phyloP scores from a whole-genome alignment of 805 yeast species.

The Yarrowia sp. region DNA sequence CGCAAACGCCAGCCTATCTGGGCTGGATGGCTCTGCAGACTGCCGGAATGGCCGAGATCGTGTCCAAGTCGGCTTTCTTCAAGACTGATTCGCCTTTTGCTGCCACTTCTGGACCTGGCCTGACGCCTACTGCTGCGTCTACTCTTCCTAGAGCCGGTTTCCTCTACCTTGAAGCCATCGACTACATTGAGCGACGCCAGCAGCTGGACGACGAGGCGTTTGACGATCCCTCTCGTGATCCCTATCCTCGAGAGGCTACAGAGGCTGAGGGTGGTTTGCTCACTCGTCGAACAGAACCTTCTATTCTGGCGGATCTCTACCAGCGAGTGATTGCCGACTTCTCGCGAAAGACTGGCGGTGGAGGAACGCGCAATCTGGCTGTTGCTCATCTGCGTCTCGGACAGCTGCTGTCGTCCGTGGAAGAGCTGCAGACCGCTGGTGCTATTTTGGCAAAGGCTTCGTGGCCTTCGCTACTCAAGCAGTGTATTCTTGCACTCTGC shows the following conservation, averaged over 20 bases:
- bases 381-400: conserved; percentile 17
- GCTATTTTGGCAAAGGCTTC: background rate
- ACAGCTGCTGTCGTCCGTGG: background rate
- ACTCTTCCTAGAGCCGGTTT: conserved; percentile 13
- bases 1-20: conserved; percentile 32
- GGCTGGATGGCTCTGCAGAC: conserved; percentile 66
- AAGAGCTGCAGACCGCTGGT: conserved; percentile 15
- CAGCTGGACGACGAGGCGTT: background rate
- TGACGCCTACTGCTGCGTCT: conserved; percentile 1
- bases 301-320: background rate
- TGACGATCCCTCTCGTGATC: conserved; percentile 9
- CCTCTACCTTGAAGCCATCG: conserved; percentile 2
- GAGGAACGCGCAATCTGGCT: conserved; percentile 6
- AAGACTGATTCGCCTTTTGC: conserved; percentile 11
- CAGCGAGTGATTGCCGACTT: conserved; percentile 13
- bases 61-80: conserved; percentile 6
- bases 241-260: background rate
- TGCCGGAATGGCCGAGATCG: conserved; percentile 53
- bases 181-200: background rate
- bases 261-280: background rate
- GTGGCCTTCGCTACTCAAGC: conserved; percentile 10
- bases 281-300: background rate
- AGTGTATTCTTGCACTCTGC: conserved; percentile 4
- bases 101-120: conserved; percentile 7
- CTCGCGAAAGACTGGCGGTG: background rate